A percentile compares a stretch with the other conserved stretches of the same genome.
These are phyloP conservation scores for Scopulariopsis brevicaulis DNA, from an alignment of 2,329 filamentous ascomycete genomes.

Conservation along the genomic window DNA sequence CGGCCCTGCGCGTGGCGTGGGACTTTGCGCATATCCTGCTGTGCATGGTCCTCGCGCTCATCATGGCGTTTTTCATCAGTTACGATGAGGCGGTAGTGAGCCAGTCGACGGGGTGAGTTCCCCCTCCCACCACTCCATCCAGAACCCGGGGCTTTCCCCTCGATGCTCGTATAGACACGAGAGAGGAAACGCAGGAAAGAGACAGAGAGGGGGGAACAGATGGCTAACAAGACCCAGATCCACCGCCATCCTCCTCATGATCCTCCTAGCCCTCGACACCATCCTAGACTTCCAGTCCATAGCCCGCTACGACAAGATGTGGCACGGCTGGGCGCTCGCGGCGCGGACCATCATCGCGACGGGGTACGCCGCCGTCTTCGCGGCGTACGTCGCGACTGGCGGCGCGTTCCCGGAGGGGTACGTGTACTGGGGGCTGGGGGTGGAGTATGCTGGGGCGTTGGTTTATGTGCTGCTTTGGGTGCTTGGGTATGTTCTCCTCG, in stretches of 20 bases:
- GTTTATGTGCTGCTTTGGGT: constrained; percentile 24
- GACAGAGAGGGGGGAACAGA: neutral
- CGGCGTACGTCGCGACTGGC: constrained; percentile 21
- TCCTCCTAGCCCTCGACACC: constrained; percentile 20
- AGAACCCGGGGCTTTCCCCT: neutral
- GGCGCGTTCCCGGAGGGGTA: constrained; percentile 23
- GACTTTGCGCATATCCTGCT: constrained; percentile 18
- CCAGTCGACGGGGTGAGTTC: constrained; percentile 4
- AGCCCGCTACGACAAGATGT: constrained; percentile 15
- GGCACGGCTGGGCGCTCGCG: constrained; percentile 19
- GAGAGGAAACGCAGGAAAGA: neutral
- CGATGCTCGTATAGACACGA: neutral
- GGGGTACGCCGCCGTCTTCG: constrained; percentile 21
- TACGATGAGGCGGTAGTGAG: constrained; percentile 12
- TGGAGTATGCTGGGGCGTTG: constrained; percentile 15
- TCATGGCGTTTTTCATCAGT: constrained; percentile 19
- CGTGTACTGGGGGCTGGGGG: constrained; percentile 22
- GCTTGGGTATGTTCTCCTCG: constrained; percentile 16
- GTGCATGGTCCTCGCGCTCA: constrained; percentile 17
- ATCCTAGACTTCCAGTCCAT: constrained; percentile 23
- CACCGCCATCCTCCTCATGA: constrained; percentile 17
- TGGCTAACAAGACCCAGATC: constrained; percentile 11
- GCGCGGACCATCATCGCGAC: constrained; percentile 18
- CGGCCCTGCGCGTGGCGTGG: constrained; percentile 15
- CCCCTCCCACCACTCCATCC: neutral